phyloP scores from a whole-genome alignment of 2,329 filamentous ascomycete genomes.

The Beauveria bassiana region DNA sequence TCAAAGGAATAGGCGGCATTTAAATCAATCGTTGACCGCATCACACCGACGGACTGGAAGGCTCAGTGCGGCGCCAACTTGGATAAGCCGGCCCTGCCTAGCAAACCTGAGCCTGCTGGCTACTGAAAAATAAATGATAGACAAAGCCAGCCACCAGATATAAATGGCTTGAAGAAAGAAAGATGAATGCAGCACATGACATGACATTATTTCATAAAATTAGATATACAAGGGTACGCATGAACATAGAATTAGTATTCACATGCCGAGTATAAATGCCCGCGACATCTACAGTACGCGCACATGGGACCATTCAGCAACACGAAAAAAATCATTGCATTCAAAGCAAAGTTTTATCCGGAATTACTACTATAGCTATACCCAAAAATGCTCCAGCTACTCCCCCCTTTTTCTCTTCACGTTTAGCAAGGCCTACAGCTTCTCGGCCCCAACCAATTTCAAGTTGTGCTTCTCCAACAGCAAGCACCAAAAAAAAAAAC shows the following conservation, averaged over 20 bases:
- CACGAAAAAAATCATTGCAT: slow-evolving; percentile 1
- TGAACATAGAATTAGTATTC: neutral
- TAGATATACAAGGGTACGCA: neutral
- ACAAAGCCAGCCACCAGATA: too few relatives aligned
- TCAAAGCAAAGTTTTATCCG: slow-evolving; percentile 6
- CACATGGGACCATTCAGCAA: neutral
- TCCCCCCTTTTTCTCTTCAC: neutral
- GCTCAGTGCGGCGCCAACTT: slow-evolving; percentile 41
- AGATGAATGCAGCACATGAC: neutral
- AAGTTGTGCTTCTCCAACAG: neutral
- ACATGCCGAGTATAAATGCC: neutral
- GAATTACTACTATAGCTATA: slow-evolving; percentile 9
- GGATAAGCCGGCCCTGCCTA: slow-evolving; percentile 36
- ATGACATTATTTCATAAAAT: neutral
- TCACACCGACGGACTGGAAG: slow-evolving; percentile 74
- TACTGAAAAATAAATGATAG: slow-evolving; percentile 22
- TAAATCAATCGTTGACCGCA: slow-evolving; percentile 86
- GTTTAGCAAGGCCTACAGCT: neutral
- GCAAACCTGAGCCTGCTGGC: slow-evolving; percentile 44
- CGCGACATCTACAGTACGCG: neutral
- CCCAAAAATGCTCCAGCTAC: neutral
- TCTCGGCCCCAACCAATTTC: neutral
- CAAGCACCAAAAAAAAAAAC: neutral
- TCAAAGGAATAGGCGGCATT: slow-evolving; percentile 60
- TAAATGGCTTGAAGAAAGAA: neutral